phyloP scores from a whole-genome alignment of 768 basidiomycete genomes.

The Xanthoconium stramineum region DNA sequence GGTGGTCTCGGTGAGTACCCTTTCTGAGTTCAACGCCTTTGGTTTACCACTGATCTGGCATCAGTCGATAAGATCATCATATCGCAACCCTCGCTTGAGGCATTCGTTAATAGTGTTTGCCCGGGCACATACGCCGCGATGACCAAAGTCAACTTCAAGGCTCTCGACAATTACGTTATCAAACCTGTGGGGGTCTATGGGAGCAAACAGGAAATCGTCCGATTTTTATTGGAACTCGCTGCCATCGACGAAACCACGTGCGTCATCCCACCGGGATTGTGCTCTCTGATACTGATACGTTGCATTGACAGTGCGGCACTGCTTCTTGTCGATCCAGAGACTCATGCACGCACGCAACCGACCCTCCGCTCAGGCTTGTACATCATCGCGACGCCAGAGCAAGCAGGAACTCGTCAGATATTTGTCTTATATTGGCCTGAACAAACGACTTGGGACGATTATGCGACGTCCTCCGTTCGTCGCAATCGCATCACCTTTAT shows the following conservation, averaged over 20 bases:
- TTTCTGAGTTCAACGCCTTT: neutral
- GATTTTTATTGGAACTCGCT: slow-evolving; percentile 38
- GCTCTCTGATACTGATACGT: neutral
- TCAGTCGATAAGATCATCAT: slow-evolving; percentile 66
- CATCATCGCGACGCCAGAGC: slow-evolving; percentile 9
- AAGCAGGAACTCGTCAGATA: slow-evolving; percentile 21
- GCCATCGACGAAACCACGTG: slow-evolving; percentile 41
- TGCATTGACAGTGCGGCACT: slow-evolving; percentile 6
- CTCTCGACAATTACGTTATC: slow-evolving; percentile 43
- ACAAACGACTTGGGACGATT: slow-evolving; percentile 55
- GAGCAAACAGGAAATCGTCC: slow-evolving; percentile 47
- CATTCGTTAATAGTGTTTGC: slow-evolving; percentile 45
- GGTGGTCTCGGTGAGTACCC: slow-evolving; percentile 45
- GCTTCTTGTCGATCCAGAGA: slow-evolving; percentile 14
- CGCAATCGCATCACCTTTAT: slow-evolving; percentile 61
- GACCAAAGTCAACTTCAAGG: slow-evolving; percentile 55
- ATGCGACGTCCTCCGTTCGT: slow-evolving; percentile 39
- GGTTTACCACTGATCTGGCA: neutral
- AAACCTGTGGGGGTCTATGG: slow-evolving; percentile 60
- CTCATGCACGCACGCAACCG: slow-evolving; percentile 1
- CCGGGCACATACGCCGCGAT: slow-evolving; percentile 53
- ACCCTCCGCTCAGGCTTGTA: slow-evolving; percentile 23
- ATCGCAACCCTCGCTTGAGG: slow-evolving; percentile 44
- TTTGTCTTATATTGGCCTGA: slow-evolving; percentile 65
- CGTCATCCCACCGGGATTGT: slow-evolving; percentile 8